These are phyloP conservation scores for Botrytis pseudocinerea DNA, from an alignment of 2,329 filamentous ascomycete genomes.

Conservation along the genomic window DNA sequence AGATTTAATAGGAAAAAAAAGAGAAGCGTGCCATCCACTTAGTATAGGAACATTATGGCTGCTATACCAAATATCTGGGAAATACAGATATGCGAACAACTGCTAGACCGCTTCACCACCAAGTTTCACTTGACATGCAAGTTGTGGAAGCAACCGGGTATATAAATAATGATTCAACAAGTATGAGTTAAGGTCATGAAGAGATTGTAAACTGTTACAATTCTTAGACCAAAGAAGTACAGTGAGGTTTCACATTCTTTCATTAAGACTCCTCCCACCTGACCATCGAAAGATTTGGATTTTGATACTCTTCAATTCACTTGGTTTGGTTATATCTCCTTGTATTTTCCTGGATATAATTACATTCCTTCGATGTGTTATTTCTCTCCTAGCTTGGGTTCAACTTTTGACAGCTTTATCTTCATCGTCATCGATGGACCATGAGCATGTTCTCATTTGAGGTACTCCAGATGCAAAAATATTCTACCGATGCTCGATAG, in stretches of 20 bases:
- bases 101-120: background rate
- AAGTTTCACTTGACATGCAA: background rate
- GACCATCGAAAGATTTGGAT: too few relatives aligned
- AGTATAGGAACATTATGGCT: background rate
- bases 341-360: background rate
- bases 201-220: background rate
- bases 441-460: background rate
- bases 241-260: background rate
- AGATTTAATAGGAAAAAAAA: background rate
- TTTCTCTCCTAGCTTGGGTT: background rate
- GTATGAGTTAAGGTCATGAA: background rate
- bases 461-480: background rate
- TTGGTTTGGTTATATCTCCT: background rate
- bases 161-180: background rate
- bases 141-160: background rate
- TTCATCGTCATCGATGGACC: too few relatives aligned
- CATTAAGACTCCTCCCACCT: too few relatives aligned
- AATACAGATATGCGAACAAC: background rate
- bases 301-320: background rate
- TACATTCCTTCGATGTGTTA: background rate
- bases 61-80: background rate
- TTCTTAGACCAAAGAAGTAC: background rate
- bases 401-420: background rate
- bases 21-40: background rate
- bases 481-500: background rate